Evolutionary conservation across 106 monocot genomes (phyloP).

Genomic region (Phalaenopsis equestris): DNA sequence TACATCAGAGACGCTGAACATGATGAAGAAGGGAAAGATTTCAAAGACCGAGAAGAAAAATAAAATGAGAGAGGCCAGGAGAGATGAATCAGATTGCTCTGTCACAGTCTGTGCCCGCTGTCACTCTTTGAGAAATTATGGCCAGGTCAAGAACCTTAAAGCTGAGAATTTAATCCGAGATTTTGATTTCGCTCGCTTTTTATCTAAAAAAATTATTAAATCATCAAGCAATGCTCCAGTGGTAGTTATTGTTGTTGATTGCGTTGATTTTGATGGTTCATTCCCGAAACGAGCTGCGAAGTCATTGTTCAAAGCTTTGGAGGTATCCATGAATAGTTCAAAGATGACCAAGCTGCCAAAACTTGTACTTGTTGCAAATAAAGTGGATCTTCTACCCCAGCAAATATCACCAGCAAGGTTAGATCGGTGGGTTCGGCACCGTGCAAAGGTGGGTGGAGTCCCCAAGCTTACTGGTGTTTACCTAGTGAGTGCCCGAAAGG

Average conservation of each 20-base stretch:
- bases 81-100: constrained; percentile 15
- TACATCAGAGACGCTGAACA: constrained; percentile 51
- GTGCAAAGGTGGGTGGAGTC: constrained; percentile 74
- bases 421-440: constrained; percentile 78
- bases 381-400: constrained; percentile 85
- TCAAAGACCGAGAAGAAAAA: constrained; percentile 88
- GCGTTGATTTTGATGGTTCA: constrained; percentile 87
- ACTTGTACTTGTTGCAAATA: constrained; percentile 75
- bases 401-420: constrained; percentile 82
- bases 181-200: constrained; percentile 84
- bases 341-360: constrained; percentile 58
- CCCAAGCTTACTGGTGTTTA: constrained; percentile 78
- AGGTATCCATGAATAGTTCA: constrained; percentile 27
- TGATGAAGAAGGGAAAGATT: constrained; percentile 56
- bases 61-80: constrained; percentile 46
- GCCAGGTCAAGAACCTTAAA: constrained; percentile 73
- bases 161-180: constrained; percentile 93
- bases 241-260: constrained; percentile 87
- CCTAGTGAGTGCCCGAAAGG: constrained; percentile 73
- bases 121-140: constrained; percentile 89
- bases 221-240: constrained; percentile 50
- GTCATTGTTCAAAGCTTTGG: constrained; percentile 81
- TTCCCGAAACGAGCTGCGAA: constrained; percentile 88
- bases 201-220: constrained; percentile 60
- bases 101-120: constrained; percentile 78